Base-by-base conservation (phyloP, 352 stramenopile genomes). In the Pythium plurisporium region DNA sequence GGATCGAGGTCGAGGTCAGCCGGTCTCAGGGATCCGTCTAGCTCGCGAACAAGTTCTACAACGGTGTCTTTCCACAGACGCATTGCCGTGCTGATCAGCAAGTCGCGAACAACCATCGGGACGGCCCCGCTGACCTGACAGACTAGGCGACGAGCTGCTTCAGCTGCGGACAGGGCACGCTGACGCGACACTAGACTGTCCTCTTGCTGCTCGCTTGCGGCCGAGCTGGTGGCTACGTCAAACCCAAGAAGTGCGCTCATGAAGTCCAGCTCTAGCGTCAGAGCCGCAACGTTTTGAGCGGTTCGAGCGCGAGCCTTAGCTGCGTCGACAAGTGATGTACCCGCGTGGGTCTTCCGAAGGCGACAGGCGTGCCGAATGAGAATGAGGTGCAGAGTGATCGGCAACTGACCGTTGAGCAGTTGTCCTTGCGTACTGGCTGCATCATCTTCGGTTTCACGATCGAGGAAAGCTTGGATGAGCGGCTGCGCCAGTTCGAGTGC, bases 401-500 rank as follows among this genome's bases (percentile, higher is more conserved):
- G 38, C 12, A 64, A 27, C 26, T 27, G n/a, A 11, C 10, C 38
- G 27, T 58, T 22, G 9, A 55, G 47, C 22, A 6, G 19, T 37
- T 43, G 44, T 19, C 9, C 4, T n/a, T 20, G 27, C 7, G n/a
- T 9, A 22, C 19, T 31, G 5, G 26, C 31, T 14, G 14, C 0
- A 20, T 45, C 45, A 30, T 49, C 45, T 1, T 3, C 5, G 8
- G 62, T 40, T 25, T 47, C 34, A 8, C n/a, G 25, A 20, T 56
- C 41, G 9, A 55, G 14, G 3, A 64, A 23, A 4, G 50, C 10
- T 10, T 67, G 47, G 14, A 81, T 20, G 19, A 78, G 41, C 6
- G 69, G 73, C 5, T 43, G 36, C 2, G 66, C 62, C 4, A 74
- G 61, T 1, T 76, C 73, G 25, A 86, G 59, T 7, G 80, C 46